These are phyloP conservation scores for Solanum pimpinellifolium DNA, from an alignment of 257 asterid species.

Conservation along the genomic window DNA sequence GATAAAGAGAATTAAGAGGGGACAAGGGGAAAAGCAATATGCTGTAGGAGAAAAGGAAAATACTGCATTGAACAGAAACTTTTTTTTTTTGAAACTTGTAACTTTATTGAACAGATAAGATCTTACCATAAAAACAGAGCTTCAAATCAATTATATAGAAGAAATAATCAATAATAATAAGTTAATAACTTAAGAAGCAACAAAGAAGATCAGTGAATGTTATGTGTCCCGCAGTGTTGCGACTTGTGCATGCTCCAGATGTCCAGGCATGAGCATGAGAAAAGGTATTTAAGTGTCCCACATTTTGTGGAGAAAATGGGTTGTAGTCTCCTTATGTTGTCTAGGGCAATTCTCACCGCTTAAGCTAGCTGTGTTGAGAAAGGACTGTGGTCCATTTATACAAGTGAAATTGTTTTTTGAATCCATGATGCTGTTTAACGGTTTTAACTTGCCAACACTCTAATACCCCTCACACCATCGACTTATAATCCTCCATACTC, in stretches of 20 bases:
- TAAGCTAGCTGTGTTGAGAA: background rate
- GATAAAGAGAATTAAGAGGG: background rate
- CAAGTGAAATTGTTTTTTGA: background rate
- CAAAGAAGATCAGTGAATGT: background rate
- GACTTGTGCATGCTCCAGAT: background rate
- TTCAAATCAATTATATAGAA: background rate
- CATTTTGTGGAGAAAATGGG: background rate
- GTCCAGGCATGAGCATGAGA: background rate
- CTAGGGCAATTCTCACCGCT: background rate
- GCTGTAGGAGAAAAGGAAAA: background rate
- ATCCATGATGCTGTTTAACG: background rate
- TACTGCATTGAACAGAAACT: background rate
- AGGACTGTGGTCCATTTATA: background rate
- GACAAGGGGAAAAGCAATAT: background rate
- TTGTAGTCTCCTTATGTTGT: background rate
- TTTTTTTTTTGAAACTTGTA: too few relatives aligned
- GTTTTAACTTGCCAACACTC: background rate
- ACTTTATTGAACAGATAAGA: background rate
- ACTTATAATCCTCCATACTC: background rate
- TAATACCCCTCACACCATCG: background rate
- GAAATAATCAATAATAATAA: background rate
- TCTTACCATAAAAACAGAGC: background rate
- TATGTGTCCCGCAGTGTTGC: background rate
- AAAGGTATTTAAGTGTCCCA: background rate
- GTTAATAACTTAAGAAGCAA: background rate